Conservation (phyloP, 2,329 filamentous ascomycete species). For the Aureobasidium pullulans region DNA sequence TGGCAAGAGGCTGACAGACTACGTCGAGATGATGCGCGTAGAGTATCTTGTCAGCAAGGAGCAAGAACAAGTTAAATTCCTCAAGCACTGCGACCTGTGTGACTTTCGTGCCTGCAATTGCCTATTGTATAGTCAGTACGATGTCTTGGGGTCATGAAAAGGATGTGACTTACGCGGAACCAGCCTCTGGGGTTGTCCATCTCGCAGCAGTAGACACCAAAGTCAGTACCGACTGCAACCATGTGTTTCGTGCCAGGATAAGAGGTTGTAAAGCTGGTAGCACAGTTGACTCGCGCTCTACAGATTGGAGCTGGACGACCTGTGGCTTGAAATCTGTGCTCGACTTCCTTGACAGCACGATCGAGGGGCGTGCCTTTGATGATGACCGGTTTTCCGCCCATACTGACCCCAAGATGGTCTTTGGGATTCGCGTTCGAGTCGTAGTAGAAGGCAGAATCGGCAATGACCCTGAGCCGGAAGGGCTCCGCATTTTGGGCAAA, state of each 20-base stretch:
- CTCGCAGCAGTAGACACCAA: slow-evolving; percentile 85
- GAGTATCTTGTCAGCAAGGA: slow-evolving; percentile 84
- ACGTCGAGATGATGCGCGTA: slow-evolving; percentile 92
- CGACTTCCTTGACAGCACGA: slow-evolving; percentile 81
- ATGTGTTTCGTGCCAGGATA: slow-evolving; percentile 64
- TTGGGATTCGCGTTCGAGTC: slow-evolving; percentile 49
- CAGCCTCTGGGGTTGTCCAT: slow-evolving; percentile 85
- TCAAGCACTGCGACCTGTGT: slow-evolving; percentile 93
- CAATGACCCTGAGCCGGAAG: slow-evolving; percentile 84
- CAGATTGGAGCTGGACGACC: slow-evolving; percentile 73
- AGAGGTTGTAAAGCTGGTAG: slow-evolving; percentile 75
- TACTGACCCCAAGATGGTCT: slow-evolving; percentile 35
- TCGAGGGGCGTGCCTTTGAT: slow-evolving; percentile 90
- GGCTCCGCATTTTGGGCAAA: slow-evolving; percentile 92
- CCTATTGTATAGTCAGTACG: slow-evolving; percentile 43
- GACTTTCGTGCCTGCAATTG: slow-evolving; percentile 67
- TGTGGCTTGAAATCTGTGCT: slow-evolving; percentile 58
- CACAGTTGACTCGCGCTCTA: slow-evolving; percentile 82
- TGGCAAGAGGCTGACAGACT: slow-evolving; percentile 52
- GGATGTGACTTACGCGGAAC: slow-evolving; percentile 59
- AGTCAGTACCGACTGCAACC: slow-evolving; percentile 91
- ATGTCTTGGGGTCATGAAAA: slow-evolving; percentile 15
- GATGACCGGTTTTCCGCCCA: slow-evolving; percentile 55
- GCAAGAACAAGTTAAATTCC: slow-evolving; percentile 85
- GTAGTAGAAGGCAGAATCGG: slow-evolving; percentile 84